A percentile compares a stretch with the other conserved stretches of the same genome.
Evolutionary conservation across 768 basidiomycete species (phyloP).

Genomic region (Rickenella mellea): DNA sequence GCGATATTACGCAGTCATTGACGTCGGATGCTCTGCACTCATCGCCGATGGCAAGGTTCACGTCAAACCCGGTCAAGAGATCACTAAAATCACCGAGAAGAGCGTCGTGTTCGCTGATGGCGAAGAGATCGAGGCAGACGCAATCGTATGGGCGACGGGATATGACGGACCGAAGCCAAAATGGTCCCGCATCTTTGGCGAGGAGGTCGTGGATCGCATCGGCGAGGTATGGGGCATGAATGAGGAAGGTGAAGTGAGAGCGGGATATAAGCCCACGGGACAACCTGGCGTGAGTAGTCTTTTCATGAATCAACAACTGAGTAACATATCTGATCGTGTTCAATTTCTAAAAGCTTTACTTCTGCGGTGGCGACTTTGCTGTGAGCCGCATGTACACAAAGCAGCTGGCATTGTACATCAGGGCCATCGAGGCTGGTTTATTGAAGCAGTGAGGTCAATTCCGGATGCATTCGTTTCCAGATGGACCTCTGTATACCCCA

Average conservation of each 20-base stretch:
- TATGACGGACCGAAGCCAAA: neutral
- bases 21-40: slow-evolving; percentile 7
- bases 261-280: slow-evolving; percentile 29
- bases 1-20: slow-evolving; percentile 1
- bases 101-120: slow-evolving; percentile 8
- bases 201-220: slow-evolving; percentile 22
- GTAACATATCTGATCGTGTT: no score
- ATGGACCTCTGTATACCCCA: no score
- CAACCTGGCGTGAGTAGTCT: slow-evolving; percentile 32
- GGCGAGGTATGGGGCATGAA: slow-evolving; percentile 28
- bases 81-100: neutral
- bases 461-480: no score
- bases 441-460: no score
- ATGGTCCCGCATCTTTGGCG: slow-evolving; percentile 26
- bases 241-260: slow-evolving; percentile 28
- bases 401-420: no score
- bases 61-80: slow-evolving; percentile 6
- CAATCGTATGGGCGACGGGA: slow-evolving; percentile 6
- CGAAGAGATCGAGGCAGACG: slow-evolving; percentile 5
- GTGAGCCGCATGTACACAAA: no score
- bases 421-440: no score
- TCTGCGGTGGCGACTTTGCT: no score
- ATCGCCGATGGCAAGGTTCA: slow-evolving; percentile 8
- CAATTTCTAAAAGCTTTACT: no score
- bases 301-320: no score